A percentile compares a stretch with the other conserved stretches of the same genome.
phyloP scores from a whole-genome alignment of 441 rosid species.

The Corymbia calophylla region DNA sequence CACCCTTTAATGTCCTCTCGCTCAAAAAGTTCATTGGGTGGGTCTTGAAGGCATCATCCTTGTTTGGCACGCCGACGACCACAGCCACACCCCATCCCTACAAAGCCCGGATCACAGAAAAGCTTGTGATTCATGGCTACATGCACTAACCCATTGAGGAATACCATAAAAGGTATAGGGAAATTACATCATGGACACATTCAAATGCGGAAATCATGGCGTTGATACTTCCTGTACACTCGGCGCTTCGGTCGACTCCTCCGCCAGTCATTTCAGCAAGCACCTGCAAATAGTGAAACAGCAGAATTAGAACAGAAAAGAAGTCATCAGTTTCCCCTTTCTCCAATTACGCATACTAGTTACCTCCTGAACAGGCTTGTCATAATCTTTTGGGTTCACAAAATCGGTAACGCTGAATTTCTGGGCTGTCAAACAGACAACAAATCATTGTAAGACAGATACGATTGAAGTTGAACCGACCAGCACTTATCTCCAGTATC shows the following conservation, averaged over 20 bases:
- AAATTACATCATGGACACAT: slow-evolving; percentile 2
- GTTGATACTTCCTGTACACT: neutral
- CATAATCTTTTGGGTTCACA: slow-evolving; percentile 7
- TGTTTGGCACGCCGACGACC: slow-evolving; percentile 3
- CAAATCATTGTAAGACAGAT: neutral
- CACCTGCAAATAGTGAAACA: neutral
- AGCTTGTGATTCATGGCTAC: neutral
- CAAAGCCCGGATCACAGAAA: neutral
- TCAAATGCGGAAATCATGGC: slow-evolving; percentile 9
- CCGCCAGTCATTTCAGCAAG: neutral
- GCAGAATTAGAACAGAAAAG: neutral
- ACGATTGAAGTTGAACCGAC: neutral
- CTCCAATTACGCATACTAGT: neutral
- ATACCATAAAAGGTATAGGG: neutral
- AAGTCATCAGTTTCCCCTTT: neutral
- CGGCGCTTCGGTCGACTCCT: neutral
- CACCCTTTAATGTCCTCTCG: neutral
- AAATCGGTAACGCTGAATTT: slow-evolving; percentile 18
- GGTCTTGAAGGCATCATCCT: slow-evolving; percentile 5
- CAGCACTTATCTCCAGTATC: neutral
- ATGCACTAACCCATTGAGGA: neutral
- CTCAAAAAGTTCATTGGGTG: neutral
- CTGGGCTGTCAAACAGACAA: slow-evolving; percentile 5
- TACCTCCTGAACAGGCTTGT: slow-evolving; percentile 23
- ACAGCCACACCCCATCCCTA: slow-evolving; percentile 4